These are phyloP conservation scores for Calonectria hawksworthii DNA, from an alignment of 2,329 filamentous ascomycete genomes.

Conservation along the genomic window DNA sequence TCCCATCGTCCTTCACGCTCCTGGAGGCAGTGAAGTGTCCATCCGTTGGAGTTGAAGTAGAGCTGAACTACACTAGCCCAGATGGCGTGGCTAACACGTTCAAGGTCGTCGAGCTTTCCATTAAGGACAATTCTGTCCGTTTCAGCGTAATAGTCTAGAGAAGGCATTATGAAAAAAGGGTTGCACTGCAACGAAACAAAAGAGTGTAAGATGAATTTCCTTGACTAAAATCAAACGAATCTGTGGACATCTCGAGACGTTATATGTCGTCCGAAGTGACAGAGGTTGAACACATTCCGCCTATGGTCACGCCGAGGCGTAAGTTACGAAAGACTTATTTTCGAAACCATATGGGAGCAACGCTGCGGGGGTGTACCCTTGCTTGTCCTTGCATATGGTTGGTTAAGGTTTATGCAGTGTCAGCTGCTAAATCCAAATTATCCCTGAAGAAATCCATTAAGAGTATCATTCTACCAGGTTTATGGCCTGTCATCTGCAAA, in stretches of 20 bases:
- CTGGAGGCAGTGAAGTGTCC: slow-evolving; percentile 24
- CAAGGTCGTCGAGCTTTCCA: slow-evolving; percentile 12
- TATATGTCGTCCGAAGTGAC: not conserved
- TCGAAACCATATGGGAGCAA: not conserved
- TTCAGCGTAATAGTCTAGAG: slow-evolving; percentile 12
- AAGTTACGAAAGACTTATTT: not conserved
- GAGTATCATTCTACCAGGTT: not conserved
- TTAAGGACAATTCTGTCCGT: slow-evolving; percentile 23
- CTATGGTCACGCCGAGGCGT: not conserved
- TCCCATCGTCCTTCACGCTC: slow-evolving; percentile 22
- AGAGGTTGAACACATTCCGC: not conserved
- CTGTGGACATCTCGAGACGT: slow-evolving; percentile 1
- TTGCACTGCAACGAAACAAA: slow-evolving; percentile 9
- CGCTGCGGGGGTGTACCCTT: not conserved
- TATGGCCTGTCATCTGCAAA: not conserved
- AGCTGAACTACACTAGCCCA: slow-evolving; percentile 26
- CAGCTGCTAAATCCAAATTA: not conserved
- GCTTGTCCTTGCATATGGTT: not conserved
- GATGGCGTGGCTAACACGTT: slow-evolving; percentile 20
- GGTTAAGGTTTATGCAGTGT: slow-evolving; percentile 1
- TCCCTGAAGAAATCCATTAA: not conserved
- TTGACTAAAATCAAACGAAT: slow-evolving; percentile 6
- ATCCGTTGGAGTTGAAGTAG: slow-evolving; percentile 21
- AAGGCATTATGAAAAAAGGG: slow-evolving; percentile 7
- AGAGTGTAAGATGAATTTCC: slow-evolving; percentile 10